Conservation (phyloP, 2,329 filamentous ascomycete species). For the Ophiostoma triangulosporum region DNA sequence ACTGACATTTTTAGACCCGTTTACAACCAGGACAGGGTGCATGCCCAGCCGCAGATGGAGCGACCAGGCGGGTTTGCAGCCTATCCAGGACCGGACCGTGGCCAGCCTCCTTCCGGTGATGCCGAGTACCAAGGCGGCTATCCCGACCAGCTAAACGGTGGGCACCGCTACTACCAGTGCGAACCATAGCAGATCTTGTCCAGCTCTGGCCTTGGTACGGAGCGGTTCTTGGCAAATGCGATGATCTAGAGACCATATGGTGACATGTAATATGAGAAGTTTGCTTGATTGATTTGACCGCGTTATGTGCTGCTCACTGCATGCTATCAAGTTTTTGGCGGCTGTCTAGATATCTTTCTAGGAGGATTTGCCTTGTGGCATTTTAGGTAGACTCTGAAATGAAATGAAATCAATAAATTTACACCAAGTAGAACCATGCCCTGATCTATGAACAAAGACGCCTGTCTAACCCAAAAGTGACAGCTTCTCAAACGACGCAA, state of each 20-base stretch:
- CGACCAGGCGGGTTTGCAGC: neutral
- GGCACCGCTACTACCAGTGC: neutral
- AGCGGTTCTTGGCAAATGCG: neutral
- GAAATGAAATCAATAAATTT: too few relatives aligned
- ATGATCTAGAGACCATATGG: too few relatives aligned
- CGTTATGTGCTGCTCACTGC: too few relatives aligned
- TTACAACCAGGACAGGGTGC: neutral
- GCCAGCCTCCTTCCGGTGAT: neutral
- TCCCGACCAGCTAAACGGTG: neutral
- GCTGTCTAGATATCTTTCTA: too few relatives aligned
- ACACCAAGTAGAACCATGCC: neutral
- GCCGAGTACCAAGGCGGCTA: neutral
- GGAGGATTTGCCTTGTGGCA: too few relatives aligned
- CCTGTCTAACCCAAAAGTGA: conserved; percentile 32
- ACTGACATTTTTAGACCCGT: neutral
- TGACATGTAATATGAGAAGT: too few relatives aligned
- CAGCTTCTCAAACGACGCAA: conserved; percentile 36
- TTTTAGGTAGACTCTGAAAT: too few relatives aligned
- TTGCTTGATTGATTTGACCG: too few relatives aligned
- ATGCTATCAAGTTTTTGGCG: too few relatives aligned
- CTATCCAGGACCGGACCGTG: neutral
- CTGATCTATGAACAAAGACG: neutral
- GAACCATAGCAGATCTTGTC: neutral
- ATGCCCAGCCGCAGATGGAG: neutral
- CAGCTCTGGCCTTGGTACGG: neutral